Evolutionary conservation across 805 yeast species (phyloP), one percentile per base, ranked within the genome.

Genomic region (Nakazawaea populi): DNA sequence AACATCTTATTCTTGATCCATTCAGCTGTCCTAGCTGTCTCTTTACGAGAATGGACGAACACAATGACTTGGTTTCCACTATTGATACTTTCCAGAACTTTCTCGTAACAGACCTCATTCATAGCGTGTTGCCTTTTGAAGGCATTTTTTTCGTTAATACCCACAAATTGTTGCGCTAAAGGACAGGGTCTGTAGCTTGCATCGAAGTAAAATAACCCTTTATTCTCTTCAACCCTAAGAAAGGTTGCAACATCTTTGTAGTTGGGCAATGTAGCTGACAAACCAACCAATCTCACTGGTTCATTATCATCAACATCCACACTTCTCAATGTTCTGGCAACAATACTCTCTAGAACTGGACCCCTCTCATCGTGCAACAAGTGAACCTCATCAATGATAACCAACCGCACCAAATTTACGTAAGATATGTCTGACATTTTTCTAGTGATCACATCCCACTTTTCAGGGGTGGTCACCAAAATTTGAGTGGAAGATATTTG

Each of bases 381-480:
- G 73, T 92, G 99, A 52, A 92, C 85, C 66, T 92, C 99, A 71
- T 92, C 99, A 47, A 94, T 81, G 30, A 92, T 85, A 8, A 92
- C 67, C 27, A 92, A 73, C 40, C 79, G 75, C 1, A 89, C 94
- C 1, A 82, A 68, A 36, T 77, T 74, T 1, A 83, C 77, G 58
- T 83, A 85, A 28, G 85, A 78, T 2, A 80, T 71, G 53, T 87
- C 92, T 24, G 81, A 73, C 42, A 76, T 75, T 60, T 92, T 92
- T 69, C 99, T 77, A 0, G 97, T 91, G 12, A 91, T 84, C 24
- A 94, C 88, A 69, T 94, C 98, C 98, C 98, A 92, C 62, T 91
- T 92, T 62, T 94, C 99, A 0, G 98, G 98, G 0, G 99, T 92
- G 0, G 97, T 88, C 1, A 92, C 95, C 46, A 92, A 70, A 5